phyloP scores from a whole-genome alignment of 805 yeast genomes.

The Monosporozyma yasuniensis region DNA sequence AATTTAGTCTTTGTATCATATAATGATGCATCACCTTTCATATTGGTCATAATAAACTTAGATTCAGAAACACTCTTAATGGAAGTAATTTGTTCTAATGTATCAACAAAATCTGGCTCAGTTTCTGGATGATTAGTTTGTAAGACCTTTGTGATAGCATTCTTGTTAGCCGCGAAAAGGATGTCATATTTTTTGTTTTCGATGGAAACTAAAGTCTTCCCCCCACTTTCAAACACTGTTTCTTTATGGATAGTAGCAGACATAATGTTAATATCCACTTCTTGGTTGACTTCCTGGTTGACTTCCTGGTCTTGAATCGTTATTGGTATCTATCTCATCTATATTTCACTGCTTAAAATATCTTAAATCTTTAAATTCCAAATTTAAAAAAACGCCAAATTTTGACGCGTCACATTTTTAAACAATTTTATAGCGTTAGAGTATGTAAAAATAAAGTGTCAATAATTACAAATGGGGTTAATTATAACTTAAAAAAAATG shows the following conservation, averaged over 20 bases:
- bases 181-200: neutral
- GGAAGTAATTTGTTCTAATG: constrained; percentile 39
- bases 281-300: too few species aligned
- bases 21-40: constrained; percentile 21
- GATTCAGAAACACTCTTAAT: constrained; percentile 10
- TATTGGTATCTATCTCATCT: neutral
- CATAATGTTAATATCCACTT: neutral
- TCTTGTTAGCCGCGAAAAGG: constrained; percentile 40
- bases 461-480: too few species aligned
- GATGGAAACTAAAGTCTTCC: constrained; percentile 16
- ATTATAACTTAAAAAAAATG: too few species aligned
- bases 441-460: too few species aligned
- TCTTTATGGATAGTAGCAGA: constrained; percentile 10
- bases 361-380: neutral
- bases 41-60: constrained; percentile 18
- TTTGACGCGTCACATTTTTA: neutral
- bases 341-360: neutral
- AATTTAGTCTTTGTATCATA: constrained; percentile 19
- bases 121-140: constrained; percentile 39
- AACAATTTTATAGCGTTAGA: too few species aligned
- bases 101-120: constrained; percentile 55
- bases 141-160: constrained; percentile 46
- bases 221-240: constrained; percentile 26
- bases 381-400: neutral
- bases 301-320: neutral